Evolutionary conservation across 345 rosid species (phyloP).

Genomic region (Crucihimalaya himalaica): DNA sequence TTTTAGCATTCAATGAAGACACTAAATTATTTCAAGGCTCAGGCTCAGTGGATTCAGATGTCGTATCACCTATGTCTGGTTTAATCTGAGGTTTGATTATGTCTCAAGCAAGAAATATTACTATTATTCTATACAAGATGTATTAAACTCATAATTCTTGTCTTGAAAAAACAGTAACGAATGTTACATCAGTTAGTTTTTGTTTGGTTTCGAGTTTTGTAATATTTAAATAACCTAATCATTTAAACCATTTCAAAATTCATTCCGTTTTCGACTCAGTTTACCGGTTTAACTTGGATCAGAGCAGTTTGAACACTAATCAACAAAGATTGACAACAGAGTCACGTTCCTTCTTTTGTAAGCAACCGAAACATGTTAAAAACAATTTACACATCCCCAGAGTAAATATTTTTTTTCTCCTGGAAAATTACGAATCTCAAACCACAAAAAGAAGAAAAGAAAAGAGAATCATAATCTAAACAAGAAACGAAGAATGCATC

Average conservation of each 20-base stretch:
- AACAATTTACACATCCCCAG: constrained; percentile 31
- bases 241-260: neutral
- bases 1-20: constrained; percentile 31
- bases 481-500: constrained; percentile 36
- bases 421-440: constrained; percentile 24
- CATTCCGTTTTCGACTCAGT: neutral
- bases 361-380: constrained; percentile 28
- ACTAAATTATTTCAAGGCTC: neutral
- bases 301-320: neutral
- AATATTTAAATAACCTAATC: neutral
- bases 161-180: neutral
- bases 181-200: neutral
- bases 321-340: constrained; percentile 3
- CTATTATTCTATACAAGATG: neutral
- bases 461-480: constrained; percentile 18
- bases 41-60: neutral
- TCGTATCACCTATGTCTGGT: neutral
- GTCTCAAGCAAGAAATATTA: neutral
- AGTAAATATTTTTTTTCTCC: neutral
- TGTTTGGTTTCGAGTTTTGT: neutral
- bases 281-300: neutral
- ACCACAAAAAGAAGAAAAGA: neutral
- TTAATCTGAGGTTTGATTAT: neutral
- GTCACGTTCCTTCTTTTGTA: constrained; percentile 21
- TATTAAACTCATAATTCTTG: neutral